Conservation (phyloP, 768 basidiomycete genomes). For the Xerocomellus intermedius region DNA sequence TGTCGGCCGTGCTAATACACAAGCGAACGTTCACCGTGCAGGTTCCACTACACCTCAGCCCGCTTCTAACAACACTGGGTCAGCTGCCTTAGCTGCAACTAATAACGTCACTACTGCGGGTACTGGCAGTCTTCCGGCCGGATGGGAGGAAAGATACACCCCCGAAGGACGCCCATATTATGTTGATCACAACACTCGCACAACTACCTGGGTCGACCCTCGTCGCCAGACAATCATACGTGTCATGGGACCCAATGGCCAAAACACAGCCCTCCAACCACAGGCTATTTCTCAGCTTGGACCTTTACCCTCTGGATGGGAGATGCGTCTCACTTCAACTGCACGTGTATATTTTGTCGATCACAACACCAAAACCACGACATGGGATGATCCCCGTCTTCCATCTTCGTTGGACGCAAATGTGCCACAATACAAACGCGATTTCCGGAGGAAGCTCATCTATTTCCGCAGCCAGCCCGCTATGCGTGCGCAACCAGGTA, state of each 20-base stretch:
- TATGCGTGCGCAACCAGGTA: slow-evolving; percentile 96
- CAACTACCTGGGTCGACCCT: slow-evolving; percentile 99
- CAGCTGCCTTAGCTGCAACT: slow-evolving; percentile 50
- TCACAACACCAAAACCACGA: slow-evolving; percentile 99
- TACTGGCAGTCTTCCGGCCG: slow-evolving; percentile 85
- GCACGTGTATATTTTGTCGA: slow-evolving; percentile 99
- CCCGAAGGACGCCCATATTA: slow-evolving; percentile 98
- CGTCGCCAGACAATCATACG: slow-evolving; percentile 95
- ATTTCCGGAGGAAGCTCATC: slow-evolving; percentile 98
- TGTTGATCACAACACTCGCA: slow-evolving; percentile 98
- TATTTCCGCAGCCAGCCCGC: slow-evolving; percentile 99
- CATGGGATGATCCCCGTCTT: slow-evolving; percentile 97
- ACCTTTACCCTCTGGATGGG: slow-evolving; percentile 97
- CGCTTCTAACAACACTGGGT: slow-evolving; percentile 34
- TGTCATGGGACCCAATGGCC: slow-evolving; percentile 92
- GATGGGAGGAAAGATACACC: slow-evolving; percentile 99
- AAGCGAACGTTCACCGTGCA: slow-evolving; percentile 42
- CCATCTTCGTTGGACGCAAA: slow-evolving; percentile 95
- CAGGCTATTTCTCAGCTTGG: slow-evolving; percentile 97
- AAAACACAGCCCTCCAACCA: slow-evolving; percentile 83
- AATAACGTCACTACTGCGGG: slow-evolving; percentile 65
- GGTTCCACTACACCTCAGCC: slow-evolving; percentile 33
- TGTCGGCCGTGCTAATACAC: slow-evolving; percentile 48
- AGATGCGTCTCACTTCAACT: slow-evolving; percentile 98
- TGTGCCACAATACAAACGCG: slow-evolving; percentile 99